These are phyloP conservation scores for Tillandsia leiboldiana DNA, from an alignment of 176 grass and related monocot genomes.

Conservation along the genomic window DNA sequence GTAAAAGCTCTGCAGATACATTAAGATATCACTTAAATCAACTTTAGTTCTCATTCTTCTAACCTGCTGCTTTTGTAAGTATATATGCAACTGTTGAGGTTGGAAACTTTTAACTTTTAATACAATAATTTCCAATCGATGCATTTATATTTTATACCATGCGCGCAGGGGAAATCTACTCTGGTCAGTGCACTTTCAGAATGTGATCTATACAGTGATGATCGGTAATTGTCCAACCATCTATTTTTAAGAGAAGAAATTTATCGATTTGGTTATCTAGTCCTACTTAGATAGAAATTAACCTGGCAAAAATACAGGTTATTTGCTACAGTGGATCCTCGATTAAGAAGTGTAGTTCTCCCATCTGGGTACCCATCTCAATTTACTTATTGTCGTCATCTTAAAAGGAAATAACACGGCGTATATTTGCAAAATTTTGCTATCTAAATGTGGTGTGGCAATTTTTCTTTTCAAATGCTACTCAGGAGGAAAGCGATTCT, in stretches of 20 bases:
- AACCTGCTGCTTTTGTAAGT: not conserved
- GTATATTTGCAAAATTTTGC: not conserved
- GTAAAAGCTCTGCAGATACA: not conserved
- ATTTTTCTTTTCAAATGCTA: constrained; percentile 20
- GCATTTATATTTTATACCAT: not conserved
- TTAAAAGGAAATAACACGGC: not conserved
- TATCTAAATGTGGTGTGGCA: not conserved
- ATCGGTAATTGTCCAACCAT: constrained; percentile 39
- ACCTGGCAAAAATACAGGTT: too few species aligned
- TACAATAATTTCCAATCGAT: not conserved
- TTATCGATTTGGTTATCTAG: not conserved
- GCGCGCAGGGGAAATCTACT: constrained; percentile 84
- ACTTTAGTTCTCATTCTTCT: too few species aligned
- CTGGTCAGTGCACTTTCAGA: constrained; percentile 84
- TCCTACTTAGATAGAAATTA: not conserved
- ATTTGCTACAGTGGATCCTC: constrained; percentile 96
- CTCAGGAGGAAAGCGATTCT: constrained; percentile 76
- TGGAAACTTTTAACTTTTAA: not conserved
- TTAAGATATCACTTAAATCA: not conserved
- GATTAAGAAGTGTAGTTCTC: constrained; percentile 86
- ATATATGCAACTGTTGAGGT: not conserved
- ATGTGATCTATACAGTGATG: constrained; percentile 75
- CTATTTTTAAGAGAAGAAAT: constrained; percentile 2
- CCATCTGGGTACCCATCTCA: constrained; percentile 65
- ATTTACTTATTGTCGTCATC: not conserved